phyloP scores from a whole-genome alignment of 139 green algal species.

The Marvania coccoides region DNA sequence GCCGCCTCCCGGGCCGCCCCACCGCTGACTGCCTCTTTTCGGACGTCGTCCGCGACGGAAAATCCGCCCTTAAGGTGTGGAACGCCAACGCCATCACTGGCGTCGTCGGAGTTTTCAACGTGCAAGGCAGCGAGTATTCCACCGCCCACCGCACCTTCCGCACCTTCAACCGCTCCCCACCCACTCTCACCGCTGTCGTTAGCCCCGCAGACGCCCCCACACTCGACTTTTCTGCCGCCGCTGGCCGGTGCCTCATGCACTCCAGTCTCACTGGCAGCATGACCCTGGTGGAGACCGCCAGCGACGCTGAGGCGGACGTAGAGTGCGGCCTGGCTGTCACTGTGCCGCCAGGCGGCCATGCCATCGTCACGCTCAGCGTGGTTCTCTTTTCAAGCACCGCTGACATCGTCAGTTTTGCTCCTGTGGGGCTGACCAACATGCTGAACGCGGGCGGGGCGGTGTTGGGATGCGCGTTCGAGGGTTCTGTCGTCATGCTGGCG shows the following conservation, averaged over 20 bases:
- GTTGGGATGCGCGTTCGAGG: neutral
- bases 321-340: neutral
- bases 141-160: conserved; percentile 57
- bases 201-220: conserved; percentile 38
- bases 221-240: neutral
- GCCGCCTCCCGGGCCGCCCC: conserved; percentile 64
- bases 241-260: neutral
- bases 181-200: conserved; percentile 6
- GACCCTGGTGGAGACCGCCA: neutral
- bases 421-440: conserved; percentile 62
- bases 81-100: conserved; percentile 45
- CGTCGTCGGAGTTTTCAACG: conserved; percentile 79
- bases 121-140: conserved; percentile 75
- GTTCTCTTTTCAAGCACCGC: no score
- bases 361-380: neutral
- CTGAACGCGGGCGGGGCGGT: conserved; percentile 68
- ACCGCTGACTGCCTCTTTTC: conserved; percentile 82
- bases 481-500: neutral
- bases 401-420: conserved; percentile 42
- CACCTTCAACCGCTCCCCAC: conserved; percentile 32
- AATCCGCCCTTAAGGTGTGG: conserved; percentile 72
- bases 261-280: neutral
- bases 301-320: neutral
- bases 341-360: neutral
- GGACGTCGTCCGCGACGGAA: conserved; percentile 68